Evolutionary conservation across 2,329 filamentous ascomycete species (phyloP).

Genomic region (Aspergillus aculeatus): DNA sequence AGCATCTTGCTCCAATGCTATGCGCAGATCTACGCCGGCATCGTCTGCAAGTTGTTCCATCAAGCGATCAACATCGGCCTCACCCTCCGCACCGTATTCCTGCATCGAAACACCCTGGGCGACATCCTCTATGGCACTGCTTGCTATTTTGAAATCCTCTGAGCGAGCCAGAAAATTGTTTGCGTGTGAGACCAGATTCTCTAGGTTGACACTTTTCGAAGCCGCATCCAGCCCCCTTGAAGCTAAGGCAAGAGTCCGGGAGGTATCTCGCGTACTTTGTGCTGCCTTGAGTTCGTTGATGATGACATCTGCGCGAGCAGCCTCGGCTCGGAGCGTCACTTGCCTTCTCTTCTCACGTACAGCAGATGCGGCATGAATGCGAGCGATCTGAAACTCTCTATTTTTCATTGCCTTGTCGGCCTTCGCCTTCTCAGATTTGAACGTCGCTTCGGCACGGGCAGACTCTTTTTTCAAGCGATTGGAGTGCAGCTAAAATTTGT

Average conservation of each 20-base stretch:
- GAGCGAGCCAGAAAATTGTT: slow-evolving; percentile 44
- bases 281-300: slow-evolving; percentile 50
- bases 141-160: slow-evolving; percentile 47
- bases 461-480: slow-evolving; percentile 51
- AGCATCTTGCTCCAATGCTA: slow-evolving; percentile 39
- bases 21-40: slow-evolving; percentile 44
- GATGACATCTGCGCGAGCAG: slow-evolving; percentile 50
- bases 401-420: slow-evolving; percentile 50
- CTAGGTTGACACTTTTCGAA: slow-evolving; percentile 47
- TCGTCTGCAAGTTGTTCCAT: slow-evolving; percentile 48
- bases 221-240: slow-evolving; percentile 47
- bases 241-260: slow-evolving; percentile 45
- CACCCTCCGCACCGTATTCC: slow-evolving; percentile 46
- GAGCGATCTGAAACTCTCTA: slow-evolving; percentile 50
- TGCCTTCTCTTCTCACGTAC: slow-evolving; percentile 49
- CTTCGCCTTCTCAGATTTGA: slow-evolving; percentile 49
- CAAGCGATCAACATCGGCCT: slow-evolving; percentile 42
- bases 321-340: slow-evolving; percentile 46
- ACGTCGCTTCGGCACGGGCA: slow-evolving; percentile 46
- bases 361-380: slow-evolving; percentile 48
- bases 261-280: slow-evolving; percentile 48
- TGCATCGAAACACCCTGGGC: slow-evolving; percentile 43
- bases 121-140: slow-evolving; percentile 43
- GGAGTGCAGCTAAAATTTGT: slow-evolving; percentile 41
- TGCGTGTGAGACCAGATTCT: slow-evolving; percentile 43